Conservation (phyloP, 2,329 filamentous ascomycete genomes). For the Xylogone sp. region DNA sequence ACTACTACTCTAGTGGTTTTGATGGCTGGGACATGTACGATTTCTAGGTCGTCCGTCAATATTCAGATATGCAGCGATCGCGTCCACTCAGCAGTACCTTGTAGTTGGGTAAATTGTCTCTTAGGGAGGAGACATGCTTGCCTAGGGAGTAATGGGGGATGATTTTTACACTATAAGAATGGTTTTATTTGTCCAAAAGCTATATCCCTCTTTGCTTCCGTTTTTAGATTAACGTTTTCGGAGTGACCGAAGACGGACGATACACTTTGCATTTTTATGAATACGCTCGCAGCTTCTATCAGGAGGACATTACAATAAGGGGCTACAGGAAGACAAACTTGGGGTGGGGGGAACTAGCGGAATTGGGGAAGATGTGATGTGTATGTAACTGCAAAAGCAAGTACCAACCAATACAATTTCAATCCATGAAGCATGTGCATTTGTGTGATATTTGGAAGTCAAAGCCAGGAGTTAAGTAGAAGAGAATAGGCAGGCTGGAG, state of each 20-base stretch:
- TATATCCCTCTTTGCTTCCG: neutral
- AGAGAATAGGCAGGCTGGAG: neutral
- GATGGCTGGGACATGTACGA: slow-evolving; percentile 68
- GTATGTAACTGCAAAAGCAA: neutral
- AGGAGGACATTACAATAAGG: neutral
- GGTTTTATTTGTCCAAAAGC: slow-evolving; percentile 24
- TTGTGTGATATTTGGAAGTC: neutral
- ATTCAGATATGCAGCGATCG: neutral
- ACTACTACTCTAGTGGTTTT: slow-evolving; percentile 30
- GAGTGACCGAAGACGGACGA: neutral
- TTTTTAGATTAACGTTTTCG: neutral
- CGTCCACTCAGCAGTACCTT: neutral
- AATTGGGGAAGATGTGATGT: neutral
- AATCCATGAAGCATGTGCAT: neutral
- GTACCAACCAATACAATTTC: neutral
- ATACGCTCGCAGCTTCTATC: neutral
- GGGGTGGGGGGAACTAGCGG: neutral
- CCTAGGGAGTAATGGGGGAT: slow-evolving; percentile 13
- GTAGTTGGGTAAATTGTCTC: neutral
- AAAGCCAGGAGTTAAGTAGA: neutral
- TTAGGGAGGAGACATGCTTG: neutral
- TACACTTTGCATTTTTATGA: neutral
- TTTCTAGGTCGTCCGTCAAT: slow-evolving; percentile 35
- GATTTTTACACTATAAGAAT: slow-evolving; percentile 18
- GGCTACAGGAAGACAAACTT: neutral